Conservation (phyloP, 1,139 yeast genomes). For the Blastobotrys buckinghamii region DNA sequence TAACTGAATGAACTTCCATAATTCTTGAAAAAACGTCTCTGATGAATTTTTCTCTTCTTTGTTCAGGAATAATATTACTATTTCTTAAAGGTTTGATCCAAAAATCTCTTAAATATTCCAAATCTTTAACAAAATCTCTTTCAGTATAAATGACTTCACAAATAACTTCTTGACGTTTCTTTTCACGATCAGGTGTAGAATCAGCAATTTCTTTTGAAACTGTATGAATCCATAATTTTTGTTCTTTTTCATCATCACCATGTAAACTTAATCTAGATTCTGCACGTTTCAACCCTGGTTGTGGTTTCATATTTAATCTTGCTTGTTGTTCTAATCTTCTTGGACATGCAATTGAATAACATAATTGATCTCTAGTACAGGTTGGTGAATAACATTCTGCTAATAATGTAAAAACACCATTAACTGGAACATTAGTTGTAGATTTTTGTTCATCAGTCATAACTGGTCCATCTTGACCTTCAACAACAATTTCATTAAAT, state of each 20-base stretch:
- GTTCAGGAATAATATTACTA: constrained; percentile 79
- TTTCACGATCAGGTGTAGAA: constrained; percentile 73
- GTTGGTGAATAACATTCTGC: constrained; percentile 97
- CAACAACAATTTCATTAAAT: constrained; percentile 51
- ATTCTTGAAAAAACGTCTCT: constrained; percentile 90
- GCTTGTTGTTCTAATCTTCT: constrained; percentile 95
- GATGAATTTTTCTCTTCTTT: constrained; percentile 84
- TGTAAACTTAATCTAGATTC: constrained; percentile 74
- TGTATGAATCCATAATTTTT: constrained; percentile 90
- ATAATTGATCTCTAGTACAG: constrained; percentile 78
- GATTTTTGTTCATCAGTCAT: constrained; percentile 5
- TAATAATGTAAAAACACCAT: constrained; percentile 87
- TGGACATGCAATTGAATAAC: constrained; percentile 98
- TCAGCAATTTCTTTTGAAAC: constrained; percentile 80
- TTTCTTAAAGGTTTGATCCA: constrained; percentile 89
- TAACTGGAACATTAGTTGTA: constrained; percentile 37
- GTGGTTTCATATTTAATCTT: constrained; percentile 78
- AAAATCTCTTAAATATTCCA: constrained; percentile 88
- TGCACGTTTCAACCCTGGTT: constrained; percentile 79
- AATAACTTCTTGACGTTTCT: constrained; percentile 90
- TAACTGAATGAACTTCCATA: constrained; percentile 77
- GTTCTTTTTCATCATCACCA: constrained; percentile 72
- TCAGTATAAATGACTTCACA: constrained; percentile 93
- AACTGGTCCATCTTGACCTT: constrained; percentile 16
- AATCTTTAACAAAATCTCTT: constrained; percentile 88